Base-by-base conservation (phyloP, 2,329 filamentous ascomycete species). In the Lasiodiplodia sp. region DNA sequence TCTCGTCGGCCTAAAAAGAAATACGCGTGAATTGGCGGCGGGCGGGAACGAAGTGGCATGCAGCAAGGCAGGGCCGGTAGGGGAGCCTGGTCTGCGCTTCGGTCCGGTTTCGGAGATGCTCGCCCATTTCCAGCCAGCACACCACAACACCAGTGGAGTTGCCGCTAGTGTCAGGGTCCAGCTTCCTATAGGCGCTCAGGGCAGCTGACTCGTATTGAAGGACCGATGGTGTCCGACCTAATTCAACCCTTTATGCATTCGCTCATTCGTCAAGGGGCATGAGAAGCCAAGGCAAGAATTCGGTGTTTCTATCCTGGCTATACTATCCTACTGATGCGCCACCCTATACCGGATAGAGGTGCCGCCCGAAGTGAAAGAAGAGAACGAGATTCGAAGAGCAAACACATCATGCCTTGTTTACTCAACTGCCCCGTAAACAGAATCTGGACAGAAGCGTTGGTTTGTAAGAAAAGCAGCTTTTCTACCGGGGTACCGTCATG, bases 401-500 rank as follows among this genome's bases (percentile, higher is more conserved):
- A 64, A 51, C 21, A 18, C 25, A 64, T 51, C 25, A 64, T 64
- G 60, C 60, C 12, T 64, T 64, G 60, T 64, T 34, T 49, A 49
- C 23, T 53, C 28, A 12, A 23, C 55, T 37, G 18, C 25, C 44
- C 23, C 28, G 16, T 25, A 31, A 23, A 21, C 10, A 31, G 40
- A 62, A 23, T n/a, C 55, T 37, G 14, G 8, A 31, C 16, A n/a
- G 18, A 31, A 37, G 57, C 47, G 10, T 14, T 62, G 14, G 40
- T 49, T 28, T 34, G 57, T 49, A 23, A 49, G 16, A 14, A 64
- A 64, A 52, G 47, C 44, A 64, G 44, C 60, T 38, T 64, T 38
- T 64, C 60, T 64, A 64, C 60, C 31, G 60, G n/a, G n/a, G n/a
- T 64, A 64, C 60, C 60, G n/a, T 52, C 60, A 64, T 64, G 51